phyloP scores from a whole-genome alignment of 1,139 yeast genomes.

The Wickerhamomyces sp. region DNA sequence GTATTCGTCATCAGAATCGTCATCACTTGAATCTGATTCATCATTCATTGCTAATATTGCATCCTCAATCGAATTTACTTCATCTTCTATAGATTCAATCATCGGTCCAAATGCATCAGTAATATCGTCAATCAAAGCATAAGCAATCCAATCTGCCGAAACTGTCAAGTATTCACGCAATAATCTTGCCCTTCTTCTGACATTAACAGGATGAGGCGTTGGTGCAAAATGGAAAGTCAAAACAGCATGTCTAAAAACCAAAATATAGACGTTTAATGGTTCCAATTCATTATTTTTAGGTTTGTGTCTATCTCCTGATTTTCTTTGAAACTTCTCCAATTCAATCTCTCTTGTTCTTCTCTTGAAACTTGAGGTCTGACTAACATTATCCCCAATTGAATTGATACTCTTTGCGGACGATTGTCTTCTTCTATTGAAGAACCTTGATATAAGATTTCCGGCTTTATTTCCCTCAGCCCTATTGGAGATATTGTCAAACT shows the following conservation, averaged over 20 bases:
- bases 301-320: conserved; percentile 38
- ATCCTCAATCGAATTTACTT: conserved; percentile 88
- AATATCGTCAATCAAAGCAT: conserved; percentile 93
- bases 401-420: conserved; percentile 12
- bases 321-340: conserved; percentile 32
- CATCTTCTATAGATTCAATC: conserved; percentile 90
- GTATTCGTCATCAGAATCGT: conserved; percentile 33
- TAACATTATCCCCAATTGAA: conserved; percentile 11
- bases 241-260: conserved; percentile 88
- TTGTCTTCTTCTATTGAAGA: conserved; percentile 14
- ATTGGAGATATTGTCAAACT: conserved; percentile 6
- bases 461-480: conserved; percentile 2
- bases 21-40: conserved; percentile 34
- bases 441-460: conserved; percentile 5
- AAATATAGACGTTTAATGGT: conserved; percentile 88
- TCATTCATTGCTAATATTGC: conserved; percentile 80
- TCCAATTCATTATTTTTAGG: conserved; percentile 72
- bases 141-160: conserved; percentile 94
- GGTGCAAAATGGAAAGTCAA: conserved; percentile 91
- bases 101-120: conserved; percentile 97
- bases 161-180: conserved; percentile 85
- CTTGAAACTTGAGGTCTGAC: conserved; percentile 22
- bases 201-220: conserved; percentile 95
- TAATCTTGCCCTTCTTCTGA: conserved; percentile 84
- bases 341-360: conserved; percentile 29